Conservation (phyloP, 2,329 filamentous ascomycete genomes). For the Neophaeococcomyces aloes region DNA sequence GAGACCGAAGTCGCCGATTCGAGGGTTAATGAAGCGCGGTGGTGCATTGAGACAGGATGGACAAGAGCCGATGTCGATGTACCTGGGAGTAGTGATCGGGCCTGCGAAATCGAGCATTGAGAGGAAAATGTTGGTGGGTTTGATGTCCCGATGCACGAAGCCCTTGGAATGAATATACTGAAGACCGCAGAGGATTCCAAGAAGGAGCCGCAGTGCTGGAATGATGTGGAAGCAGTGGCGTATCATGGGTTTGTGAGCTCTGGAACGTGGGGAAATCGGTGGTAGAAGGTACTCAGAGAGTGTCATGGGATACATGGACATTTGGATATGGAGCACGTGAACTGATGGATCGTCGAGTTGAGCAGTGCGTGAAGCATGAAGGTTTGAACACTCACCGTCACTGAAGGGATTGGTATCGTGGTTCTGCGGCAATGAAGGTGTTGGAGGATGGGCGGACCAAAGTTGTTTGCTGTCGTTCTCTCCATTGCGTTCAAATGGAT, state of each 20-base stretch:
- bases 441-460: constrained; percentile 1
- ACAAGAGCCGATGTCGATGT: constrained; percentile 25
- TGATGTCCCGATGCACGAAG: constrained; percentile 57
- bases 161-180: constrained; percentile 52
- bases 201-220: constrained; percentile 47
- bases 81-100: constrained; percentile 32
- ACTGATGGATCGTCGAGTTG: constrained; percentile 23
- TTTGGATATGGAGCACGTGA: constrained; percentile 51
- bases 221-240: constrained; percentile 54
- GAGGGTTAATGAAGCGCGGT: constrained; percentile 42
- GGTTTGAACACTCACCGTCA: constrained; percentile 26
- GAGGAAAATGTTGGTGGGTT: constrained; percentile 59
- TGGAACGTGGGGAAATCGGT: constrained; percentile 24
- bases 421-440: not conserved
- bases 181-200: constrained; percentile 51
- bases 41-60: constrained; percentile 16
- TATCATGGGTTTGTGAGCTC: constrained; percentile 6
- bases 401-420: constrained; percentile 27
- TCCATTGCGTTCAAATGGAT: not conserved
- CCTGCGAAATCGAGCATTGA: constrained; percentile 35
- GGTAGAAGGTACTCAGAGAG: constrained; percentile 47
- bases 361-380: constrained; percentile 20
- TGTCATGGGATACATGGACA: constrained; percentile 54
- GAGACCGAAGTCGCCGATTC: constrained; percentile 59
- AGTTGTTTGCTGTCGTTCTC: constrained; percentile 23